Percentiles rank a stretch among this genome's conserved stretches.
Conservation (phyloP, 2,329 filamentous ascomycete species). For the Fusarium transvaalense region DNA sequence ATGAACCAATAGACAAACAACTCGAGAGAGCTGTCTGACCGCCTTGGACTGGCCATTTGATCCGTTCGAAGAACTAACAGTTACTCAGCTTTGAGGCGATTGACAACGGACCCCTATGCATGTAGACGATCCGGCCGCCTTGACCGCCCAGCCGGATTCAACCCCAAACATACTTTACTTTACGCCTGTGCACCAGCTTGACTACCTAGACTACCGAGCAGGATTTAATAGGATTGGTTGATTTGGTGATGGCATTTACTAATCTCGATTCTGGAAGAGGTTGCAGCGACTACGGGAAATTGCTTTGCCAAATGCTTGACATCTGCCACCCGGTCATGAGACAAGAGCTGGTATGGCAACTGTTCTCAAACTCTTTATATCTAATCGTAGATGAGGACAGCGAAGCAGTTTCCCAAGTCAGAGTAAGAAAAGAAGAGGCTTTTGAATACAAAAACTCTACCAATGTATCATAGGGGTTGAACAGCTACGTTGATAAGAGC, state of each 20-base stretch:
- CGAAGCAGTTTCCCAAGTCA: background rate
- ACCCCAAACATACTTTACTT: constrained; percentile 19
- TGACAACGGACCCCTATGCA: constrained; percentile 28
- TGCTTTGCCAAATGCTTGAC: constrained; percentile 15
- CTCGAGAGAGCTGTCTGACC: background rate
- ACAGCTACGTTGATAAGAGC: background rate
- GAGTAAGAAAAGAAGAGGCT: background rate
- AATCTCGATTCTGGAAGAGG: constrained; percentile 6
- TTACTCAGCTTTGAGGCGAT: background rate
- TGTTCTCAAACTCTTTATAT: too few species aligned
- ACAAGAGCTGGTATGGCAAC: background rate
- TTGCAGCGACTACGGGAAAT: constrained; percentile 29
- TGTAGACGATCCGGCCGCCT: constrained; percentile 31
- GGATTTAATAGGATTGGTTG: background rate
- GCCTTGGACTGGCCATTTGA: background rate
- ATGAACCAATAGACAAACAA: background rate
- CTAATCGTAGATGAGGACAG: too few species aligned
- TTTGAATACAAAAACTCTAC: background rate
- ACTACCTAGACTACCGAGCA: background rate
- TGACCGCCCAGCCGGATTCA: constrained; percentile 44
- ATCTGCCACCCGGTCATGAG: constrained; percentile 3
- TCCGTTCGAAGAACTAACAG: background rate
- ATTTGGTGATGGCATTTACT: background rate
- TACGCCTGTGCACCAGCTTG: background rate
- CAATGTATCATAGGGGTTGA: background rate